Conservation (phyloP, 495 filamentous ascomycete genomes). For the Trichodelitschia bisporula region DNA sequence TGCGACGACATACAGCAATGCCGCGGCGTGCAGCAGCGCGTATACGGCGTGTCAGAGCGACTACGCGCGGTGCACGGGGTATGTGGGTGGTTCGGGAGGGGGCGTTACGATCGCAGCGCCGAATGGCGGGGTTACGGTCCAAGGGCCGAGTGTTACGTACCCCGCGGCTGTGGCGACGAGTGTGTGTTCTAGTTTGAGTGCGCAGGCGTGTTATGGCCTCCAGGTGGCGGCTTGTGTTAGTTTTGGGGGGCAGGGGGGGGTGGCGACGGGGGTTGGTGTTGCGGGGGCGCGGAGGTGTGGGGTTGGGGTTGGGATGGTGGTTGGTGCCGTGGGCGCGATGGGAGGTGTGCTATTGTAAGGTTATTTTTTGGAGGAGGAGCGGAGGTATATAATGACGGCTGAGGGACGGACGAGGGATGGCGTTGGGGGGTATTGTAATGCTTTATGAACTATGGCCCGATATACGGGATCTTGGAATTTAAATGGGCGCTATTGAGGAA, state of each 20-base stretch:
- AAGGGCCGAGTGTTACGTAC: slow-evolving; percentile 26
- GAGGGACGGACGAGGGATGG: no score
- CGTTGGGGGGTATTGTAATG: no score
- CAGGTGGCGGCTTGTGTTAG: slow-evolving; percentile 27
- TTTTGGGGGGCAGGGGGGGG: slow-evolving; percentile 8
- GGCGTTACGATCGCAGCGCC: slow-evolving; percentile 14
- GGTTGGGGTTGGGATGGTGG: no score
- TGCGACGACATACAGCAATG: slow-evolving; percentile 37
- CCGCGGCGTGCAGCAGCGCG: slow-evolving; percentile 39
- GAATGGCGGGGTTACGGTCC: slow-evolving; percentile 33
- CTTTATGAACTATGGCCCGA: no score
- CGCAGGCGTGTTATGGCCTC: slow-evolving; percentile 32
- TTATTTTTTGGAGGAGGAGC: no score
- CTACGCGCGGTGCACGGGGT: slow-evolving; percentile 35
- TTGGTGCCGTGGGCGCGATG: no score
- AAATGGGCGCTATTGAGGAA: no score
- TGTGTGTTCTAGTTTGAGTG: slow-evolving; percentile 41
- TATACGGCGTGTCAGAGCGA: slow-evolving; percentile 39
- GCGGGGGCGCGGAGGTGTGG: no score
- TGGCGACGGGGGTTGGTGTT: no score
- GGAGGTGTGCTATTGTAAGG: no score
- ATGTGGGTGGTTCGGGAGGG: slow-evolving; percentile 23
- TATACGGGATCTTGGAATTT: no score
- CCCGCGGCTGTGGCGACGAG: slow-evolving; percentile 20
- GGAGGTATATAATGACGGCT: no score